Evolutionary conservation across 2,329 filamentous ascomycete species (phyloP).

Genomic region (Stylonectria norvegica): DNA sequence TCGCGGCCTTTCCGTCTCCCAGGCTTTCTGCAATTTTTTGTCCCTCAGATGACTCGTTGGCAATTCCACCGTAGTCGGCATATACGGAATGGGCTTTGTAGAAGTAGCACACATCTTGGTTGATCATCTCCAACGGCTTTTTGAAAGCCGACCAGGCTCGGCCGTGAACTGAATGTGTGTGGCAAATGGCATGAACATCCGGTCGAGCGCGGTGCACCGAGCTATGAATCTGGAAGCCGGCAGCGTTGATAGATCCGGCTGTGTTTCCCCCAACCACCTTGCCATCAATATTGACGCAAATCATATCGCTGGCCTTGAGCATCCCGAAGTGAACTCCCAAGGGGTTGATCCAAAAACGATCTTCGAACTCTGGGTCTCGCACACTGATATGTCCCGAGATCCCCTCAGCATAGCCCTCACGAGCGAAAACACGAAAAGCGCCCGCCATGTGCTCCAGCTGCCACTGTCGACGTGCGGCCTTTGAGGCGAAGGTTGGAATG

Average conservation of each 20-base stretch:
- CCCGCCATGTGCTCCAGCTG: slow-evolving; percentile 5
- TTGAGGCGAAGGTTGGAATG: slow-evolving; percentile 1
- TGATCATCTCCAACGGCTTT: slow-evolving; percentile 57
- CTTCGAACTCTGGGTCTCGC: slow-evolving; percentile 25
- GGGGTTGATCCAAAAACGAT: slow-evolving; percentile 47
- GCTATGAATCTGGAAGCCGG: slow-evolving; percentile 59
- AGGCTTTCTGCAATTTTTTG: slow-evolving; percentile 51
- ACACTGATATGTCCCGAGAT: slow-evolving; percentile 44
- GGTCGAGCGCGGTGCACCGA: slow-evolving; percentile 54
- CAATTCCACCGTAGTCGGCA: slow-evolving; percentile 55
- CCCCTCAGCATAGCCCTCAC: slow-evolving; percentile 41
- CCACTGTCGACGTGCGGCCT: slow-evolving; percentile 4
- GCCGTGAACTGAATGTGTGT: slow-evolving; percentile 54
- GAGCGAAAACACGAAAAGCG: slow-evolving; percentile 27
- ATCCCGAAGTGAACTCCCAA: slow-evolving; percentile 60
- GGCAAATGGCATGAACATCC: slow-evolving; percentile 56
- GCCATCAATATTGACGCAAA: slow-evolving; percentile 56
- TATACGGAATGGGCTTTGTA: slow-evolving; percentile 56
- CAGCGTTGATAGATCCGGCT: slow-evolving; percentile 49
- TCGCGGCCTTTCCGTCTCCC: slow-evolving; percentile 50
- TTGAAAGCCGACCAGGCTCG: slow-evolving; percentile 57
- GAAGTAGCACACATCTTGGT: slow-evolving; percentile 53
- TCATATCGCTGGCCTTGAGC: slow-evolving; percentile 61
- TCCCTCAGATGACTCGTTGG: slow-evolving; percentile 55
- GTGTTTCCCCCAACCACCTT: slow-evolving; percentile 55